Evolutionary conservation across 1,284 basidiomycete species (phyloP).

Genomic region (Waitea zeae): DNA sequence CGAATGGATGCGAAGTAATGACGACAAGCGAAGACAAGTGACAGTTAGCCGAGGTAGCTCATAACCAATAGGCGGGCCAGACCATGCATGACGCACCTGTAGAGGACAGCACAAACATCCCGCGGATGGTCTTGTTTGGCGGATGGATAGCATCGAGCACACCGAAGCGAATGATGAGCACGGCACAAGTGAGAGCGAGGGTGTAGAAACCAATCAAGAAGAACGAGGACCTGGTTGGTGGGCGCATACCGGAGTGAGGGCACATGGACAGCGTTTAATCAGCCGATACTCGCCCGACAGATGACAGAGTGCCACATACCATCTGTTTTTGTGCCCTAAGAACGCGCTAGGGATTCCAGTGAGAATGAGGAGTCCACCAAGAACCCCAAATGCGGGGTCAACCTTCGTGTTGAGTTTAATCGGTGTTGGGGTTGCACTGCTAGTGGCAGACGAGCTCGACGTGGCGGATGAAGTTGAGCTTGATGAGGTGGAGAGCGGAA

Average conservation of each 20-base stretch:
- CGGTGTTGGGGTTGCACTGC: slow-evolving; percentile 30
- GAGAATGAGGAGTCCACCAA: slow-evolving; percentile 78
- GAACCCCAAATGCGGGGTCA: slow-evolving; percentile 79
- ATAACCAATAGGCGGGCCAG: no score
- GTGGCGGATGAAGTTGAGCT: slow-evolving; percentile 13
- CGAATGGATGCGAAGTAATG: no score
- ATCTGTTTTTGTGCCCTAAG: slow-evolving; percentile 86
- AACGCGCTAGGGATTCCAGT: slow-evolving; percentile 82
- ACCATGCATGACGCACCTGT: no score
- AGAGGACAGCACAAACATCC: slow-evolving; percentile 78
- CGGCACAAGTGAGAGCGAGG: slow-evolving; percentile 69
- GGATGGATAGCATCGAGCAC: slow-evolving; percentile 68
- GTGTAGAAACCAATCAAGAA: slow-evolving; percentile 87
- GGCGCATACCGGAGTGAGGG: background rate
- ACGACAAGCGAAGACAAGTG: no score
- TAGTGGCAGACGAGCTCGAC: slow-evolving; percentile 18
- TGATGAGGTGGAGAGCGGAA: slow-evolving; percentile 19
- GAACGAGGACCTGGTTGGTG: slow-evolving; percentile 63
- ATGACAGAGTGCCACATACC: no score
- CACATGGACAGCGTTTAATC: background rate
- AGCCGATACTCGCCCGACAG: slow-evolving; percentile 3
- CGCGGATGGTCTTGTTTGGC: slow-evolving; percentile 62
- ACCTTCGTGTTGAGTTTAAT: slow-evolving; percentile 55
- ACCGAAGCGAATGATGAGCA: slow-evolving; percentile 84
- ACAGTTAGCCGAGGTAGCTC: no score